Percentiles rank a stretch among this genome's conserved stretches.
phyloP scores from a whole-genome alignment of 1,284 basidiomycete species.

The Mycena citricolor region DNA sequence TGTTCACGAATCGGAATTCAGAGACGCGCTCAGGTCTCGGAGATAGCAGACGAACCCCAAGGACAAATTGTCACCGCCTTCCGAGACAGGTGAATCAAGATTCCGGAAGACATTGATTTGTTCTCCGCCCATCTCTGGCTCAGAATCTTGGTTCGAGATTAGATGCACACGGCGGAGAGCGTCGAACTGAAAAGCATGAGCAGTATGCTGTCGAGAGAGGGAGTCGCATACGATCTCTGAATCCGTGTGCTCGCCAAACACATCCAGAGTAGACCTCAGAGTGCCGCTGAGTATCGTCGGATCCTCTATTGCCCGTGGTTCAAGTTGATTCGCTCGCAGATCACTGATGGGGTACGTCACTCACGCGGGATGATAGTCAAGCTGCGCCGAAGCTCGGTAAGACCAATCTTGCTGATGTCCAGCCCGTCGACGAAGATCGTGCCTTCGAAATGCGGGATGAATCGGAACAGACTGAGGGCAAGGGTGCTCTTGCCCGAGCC shows the following conservation, averaged over 20 bases:
- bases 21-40: background rate
- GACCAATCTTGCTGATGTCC: constrained; percentile 80
- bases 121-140: constrained; percentile 32
- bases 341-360: background rate
- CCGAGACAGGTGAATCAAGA: constrained; percentile 79
- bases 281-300: constrained; percentile 90
- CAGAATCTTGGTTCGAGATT: constrained; percentile 57
- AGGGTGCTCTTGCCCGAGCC: constrained; percentile 37
- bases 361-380: constrained; percentile 6
- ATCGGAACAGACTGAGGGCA: constrained; percentile 69
- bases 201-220: background rate
- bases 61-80: constrained; percentile 91
- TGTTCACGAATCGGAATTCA: constrained; percentile 25
- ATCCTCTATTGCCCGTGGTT: constrained; percentile 42
- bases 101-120: constrained; percentile 86
- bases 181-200: constrained; percentile 60
- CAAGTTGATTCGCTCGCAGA: background rate
- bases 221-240: constrained; percentile 66
- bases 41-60: constrained; percentile 62
- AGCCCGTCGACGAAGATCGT: constrained; percentile 83
- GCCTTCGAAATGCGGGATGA: constrained; percentile 80
- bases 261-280: constrained; percentile 80
- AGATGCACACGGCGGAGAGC: constrained; percentile 86
- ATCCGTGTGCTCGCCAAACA: constrained; percentile 87
- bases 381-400: constrained; percentile 52